A percentile compares a stretch with the other conserved stretches of the same genome.
Evolutionary conservation across 306 rosid genomes (phyloP).

Genomic region (Clitoria ternatea): DNA sequence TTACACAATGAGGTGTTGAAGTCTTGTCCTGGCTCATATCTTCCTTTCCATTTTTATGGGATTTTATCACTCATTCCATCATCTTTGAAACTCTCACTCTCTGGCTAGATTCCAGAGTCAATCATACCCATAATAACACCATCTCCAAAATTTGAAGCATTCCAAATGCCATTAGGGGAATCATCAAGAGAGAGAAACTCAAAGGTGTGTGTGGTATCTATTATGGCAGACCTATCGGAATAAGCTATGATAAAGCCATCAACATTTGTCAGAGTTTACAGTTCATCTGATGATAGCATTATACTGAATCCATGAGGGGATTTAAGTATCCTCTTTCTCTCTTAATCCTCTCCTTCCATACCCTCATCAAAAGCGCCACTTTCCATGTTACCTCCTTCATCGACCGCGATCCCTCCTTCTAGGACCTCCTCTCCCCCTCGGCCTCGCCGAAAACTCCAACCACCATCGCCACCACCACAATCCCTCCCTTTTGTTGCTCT

Average conservation of each 20-base stretch:
- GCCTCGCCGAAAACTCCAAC: slow-evolving; percentile 41
- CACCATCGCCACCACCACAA: slow-evolving; percentile 14
- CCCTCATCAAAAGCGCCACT: slow-evolving; percentile 67
- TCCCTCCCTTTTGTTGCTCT: slow-evolving; percentile 10
- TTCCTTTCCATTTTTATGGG: slow-evolving; percentile 33
- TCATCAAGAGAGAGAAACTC: slow-evolving; percentile 29
- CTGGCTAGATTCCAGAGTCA: slow-evolving; percentile 26
- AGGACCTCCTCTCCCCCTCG: slow-evolving; percentile 71
- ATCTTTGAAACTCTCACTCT: too few species aligned
- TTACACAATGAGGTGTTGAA: slow-evolving; percentile 33
- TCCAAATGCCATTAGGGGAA: slow-evolving; percentile 26
- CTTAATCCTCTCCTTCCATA: slow-evolving; percentile 78
- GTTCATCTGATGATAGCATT: slow-evolving; percentile 15
- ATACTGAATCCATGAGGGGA: slow-evolving; percentile 35
- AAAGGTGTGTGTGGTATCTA: slow-evolving; percentile 32
- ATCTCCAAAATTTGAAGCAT: slow-evolving; percentile 23
- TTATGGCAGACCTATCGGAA: background rate
- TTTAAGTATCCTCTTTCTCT: slow-evolving; percentile 76
- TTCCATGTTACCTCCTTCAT: slow-evolving; percentile 64
- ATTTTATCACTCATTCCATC: slow-evolving; percentile 13
- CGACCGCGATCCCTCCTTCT: slow-evolving; percentile 81
- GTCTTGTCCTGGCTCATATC: slow-evolving; percentile 29
- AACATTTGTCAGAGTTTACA: background rate
- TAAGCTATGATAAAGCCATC: slow-evolving; percentile 30
- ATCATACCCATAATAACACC: slow-evolving; percentile 25